phyloP scores from a whole-genome alignment of 2,329 filamentous ascomycete species.

The Chaetothyriales sp. region DNA sequence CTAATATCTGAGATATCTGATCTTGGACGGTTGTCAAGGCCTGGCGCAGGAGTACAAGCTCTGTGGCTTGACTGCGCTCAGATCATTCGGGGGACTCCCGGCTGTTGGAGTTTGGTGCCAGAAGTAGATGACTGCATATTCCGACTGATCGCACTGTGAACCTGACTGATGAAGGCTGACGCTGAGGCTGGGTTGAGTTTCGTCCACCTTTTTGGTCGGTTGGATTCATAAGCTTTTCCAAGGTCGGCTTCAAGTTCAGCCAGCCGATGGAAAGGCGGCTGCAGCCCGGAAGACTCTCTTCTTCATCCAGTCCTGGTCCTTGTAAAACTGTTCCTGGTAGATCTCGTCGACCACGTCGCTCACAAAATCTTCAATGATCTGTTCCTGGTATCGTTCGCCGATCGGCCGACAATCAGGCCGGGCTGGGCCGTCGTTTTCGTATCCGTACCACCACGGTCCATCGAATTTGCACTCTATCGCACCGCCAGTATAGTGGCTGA shows the following conservation, averaged over 20 bases:
- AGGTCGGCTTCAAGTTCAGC: not conserved
- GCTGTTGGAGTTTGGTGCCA: too few species aligned
- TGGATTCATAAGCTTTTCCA: not conserved
- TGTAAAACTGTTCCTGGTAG: constrained; percentile 32
- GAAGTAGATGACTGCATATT: too few species aligned
- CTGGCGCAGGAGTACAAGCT: not conserved
- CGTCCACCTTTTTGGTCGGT: too few species aligned
- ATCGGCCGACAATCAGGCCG: constrained; percentile 37
- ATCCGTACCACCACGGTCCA: constrained; percentile 65
- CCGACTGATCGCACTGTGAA: not conserved
- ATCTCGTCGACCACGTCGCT: constrained; percentile 92
- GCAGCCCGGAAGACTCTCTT: constrained; percentile 13
- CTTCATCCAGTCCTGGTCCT: constrained; percentile 15
- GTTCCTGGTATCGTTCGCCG: constrained; percentile 70
- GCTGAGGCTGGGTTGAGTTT: not conserved
- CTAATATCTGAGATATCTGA: too few species aligned
- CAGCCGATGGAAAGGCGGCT: not conserved
- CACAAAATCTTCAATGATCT: constrained; percentile 85
- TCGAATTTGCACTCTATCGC: constrained; percentile 90
- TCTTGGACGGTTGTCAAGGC: too few species aligned
- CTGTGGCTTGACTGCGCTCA: not conserved
- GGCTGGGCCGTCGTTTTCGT: constrained; percentile 23
- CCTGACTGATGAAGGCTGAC: not conserved
- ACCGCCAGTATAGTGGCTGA: constrained; percentile 82
- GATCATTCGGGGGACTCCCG: not conserved